Evolutionary conservation across 345 rosid genomes (phyloP).

Genomic region (Raphanus raphanistrum): DNA sequence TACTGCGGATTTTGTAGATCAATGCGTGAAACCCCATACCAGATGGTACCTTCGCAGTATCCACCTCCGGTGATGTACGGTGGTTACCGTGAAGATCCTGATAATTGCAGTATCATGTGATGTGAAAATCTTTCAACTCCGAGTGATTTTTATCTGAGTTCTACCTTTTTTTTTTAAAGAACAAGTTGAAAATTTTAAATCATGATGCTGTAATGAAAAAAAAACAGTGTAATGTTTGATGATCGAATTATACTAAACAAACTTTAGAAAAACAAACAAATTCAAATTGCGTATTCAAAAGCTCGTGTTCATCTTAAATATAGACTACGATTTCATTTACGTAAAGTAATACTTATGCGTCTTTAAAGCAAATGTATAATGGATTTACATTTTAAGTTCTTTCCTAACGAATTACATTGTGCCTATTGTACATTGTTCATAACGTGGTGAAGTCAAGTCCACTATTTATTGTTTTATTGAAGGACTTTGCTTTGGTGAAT

Average conservation of each 20-base stretch:
- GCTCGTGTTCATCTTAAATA: background rate
- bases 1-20: conserved; percentile 28
- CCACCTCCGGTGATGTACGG: conserved; percentile 9
- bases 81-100: background rate
- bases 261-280: background rate
- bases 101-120: conserved; percentile 25
- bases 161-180: background rate
- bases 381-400: background rate
- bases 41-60: background rate
- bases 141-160: background rate
- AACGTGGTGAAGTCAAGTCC: conserved; percentile 4
- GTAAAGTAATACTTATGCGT: background rate
- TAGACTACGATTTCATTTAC: background rate
- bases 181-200: background rate
- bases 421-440: background rate
- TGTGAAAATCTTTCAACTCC: background rate
- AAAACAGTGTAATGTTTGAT: no score
- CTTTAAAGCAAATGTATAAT: background rate
- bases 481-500: background rate
- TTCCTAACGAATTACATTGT: background rate
- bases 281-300: background rate
- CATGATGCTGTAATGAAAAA: background rate
- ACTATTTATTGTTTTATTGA: background rate
- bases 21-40: background rate
- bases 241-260: background rate